Evolutionary conservation across 148 eudicot genomes (phyloP).

Genomic region (Rhododendron ferrugineum): DNA sequence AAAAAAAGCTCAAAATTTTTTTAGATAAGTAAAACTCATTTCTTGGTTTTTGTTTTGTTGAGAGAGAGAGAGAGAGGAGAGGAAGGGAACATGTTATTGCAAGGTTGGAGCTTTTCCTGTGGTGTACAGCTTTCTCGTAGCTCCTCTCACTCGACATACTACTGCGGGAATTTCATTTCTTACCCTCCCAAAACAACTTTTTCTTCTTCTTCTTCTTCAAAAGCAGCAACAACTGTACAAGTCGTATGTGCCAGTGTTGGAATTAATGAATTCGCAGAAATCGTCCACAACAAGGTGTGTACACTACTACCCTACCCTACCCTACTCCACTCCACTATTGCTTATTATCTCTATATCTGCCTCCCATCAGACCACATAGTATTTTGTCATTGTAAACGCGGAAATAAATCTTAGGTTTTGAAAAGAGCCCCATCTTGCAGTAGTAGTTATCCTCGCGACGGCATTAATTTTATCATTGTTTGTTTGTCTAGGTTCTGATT

Average conservation of each 20-base stretch:
- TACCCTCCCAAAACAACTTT: background rate
- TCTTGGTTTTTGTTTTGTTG: no score
- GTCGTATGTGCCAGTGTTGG: slow-evolving; percentile 17
- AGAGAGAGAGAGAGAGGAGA: background rate
- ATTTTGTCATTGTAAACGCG: no score
- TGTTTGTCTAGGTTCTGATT: slow-evolving; percentile 49
- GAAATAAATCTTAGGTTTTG: background rate
- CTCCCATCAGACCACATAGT: background rate
- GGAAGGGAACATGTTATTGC: slow-evolving; percentile 6
- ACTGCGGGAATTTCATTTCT: background rate
- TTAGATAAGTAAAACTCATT: no score
- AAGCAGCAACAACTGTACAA: background rate
- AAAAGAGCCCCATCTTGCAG: background rate
- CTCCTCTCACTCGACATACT: background rate
- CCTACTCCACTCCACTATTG: background rate
- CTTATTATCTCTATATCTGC: background rate
- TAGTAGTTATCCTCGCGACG: background rate
- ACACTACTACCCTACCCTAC: no score
- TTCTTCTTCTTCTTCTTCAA: background rate
- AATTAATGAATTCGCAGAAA: slow-evolving; percentile 25
- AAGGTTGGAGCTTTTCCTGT: background rate
- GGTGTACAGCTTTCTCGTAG: background rate
- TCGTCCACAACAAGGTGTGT: slow-evolving; percentile 39
- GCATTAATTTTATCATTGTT: background rate
- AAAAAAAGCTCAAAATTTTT: no score